Conservation (phyloP, 2,329 filamentous ascomycete genomes). For the Hypomyces rosellus region DNA sequence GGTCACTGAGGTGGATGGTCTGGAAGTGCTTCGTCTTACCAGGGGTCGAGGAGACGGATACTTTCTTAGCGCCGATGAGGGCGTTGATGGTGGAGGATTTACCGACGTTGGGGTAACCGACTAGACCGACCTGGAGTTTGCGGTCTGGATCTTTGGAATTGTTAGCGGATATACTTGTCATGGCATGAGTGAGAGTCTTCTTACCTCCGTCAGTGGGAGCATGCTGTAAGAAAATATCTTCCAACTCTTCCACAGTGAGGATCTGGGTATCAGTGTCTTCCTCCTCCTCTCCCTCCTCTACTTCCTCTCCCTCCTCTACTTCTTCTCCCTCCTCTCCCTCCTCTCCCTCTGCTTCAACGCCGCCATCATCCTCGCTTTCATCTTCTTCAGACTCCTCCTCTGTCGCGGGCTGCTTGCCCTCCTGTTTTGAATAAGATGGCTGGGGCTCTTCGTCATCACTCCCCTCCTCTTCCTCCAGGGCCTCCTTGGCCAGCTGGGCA, state of each 20-base stretch:
- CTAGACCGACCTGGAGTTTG: conserved; percentile 86
- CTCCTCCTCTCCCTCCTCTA: conserved; percentile 35
- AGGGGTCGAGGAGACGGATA: conserved; percentile 93
- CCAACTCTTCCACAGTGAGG: conserved; percentile 85
- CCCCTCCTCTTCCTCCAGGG: conserved; percentile 65
- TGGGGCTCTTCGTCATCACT: conserved; percentile 17
- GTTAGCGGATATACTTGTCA: conserved; percentile 8
- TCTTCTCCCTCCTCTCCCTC: background rate
- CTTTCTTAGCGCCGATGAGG: conserved; percentile 96
- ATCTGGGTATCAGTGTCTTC: conserved; percentile 65
- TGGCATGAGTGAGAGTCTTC: conserved; percentile 11
- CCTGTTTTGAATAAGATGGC: conserved; percentile 20
- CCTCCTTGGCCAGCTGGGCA: conserved; percentile 81
- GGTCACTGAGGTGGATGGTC: conserved; percentile 87
- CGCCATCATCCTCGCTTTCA: conserved; percentile 19
- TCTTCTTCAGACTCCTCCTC: conserved; percentile 19
- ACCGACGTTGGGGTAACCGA: conserved; percentile 97
- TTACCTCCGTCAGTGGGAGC: conserved; percentile 48
- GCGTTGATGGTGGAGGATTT: conserved; percentile 99
- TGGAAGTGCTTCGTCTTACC: conserved; percentile 99
- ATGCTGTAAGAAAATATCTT: conserved; percentile 78
- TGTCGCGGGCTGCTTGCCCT: conserved; percentile 20
- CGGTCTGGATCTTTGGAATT: conserved; percentile 35
- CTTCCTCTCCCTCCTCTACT: conserved; percentile 14
- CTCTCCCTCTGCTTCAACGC: conserved; percentile 26